Percentiles rank a stretch among this genome's conserved stretches.
These are phyloP conservation scores for Fusarium nygamai DNA, from an alignment of 2,329 filamentous ascomycete species.

Conservation along the genomic window DNA sequence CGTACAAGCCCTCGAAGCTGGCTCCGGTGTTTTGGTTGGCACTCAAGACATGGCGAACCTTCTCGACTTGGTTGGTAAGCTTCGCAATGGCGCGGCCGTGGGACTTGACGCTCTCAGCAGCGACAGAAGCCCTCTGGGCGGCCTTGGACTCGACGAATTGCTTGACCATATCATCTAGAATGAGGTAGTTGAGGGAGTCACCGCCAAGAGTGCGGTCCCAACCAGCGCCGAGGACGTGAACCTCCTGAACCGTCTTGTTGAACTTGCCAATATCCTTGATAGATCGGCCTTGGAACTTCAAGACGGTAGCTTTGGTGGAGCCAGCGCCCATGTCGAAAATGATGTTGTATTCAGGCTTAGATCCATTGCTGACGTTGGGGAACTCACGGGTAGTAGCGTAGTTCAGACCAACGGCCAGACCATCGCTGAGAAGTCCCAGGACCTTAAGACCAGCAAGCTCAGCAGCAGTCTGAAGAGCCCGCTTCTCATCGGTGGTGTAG, in stretches of 20 bases:
- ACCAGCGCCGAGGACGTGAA: constrained; percentile 85
- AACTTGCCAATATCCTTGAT: constrained; percentile 92
- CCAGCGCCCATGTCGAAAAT: constrained; percentile 99
- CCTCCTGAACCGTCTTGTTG: constrained; percentile 97
- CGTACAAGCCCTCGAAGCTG: constrained; percentile 88
- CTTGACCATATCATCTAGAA: constrained; percentile 87
- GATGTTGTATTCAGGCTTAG: constrained; percentile 89
- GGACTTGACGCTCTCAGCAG: constrained; percentile 69
- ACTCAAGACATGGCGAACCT: constrained; percentile 87
- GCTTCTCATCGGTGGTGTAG: constrained; percentile 90
- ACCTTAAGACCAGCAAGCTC: constrained; percentile 89
- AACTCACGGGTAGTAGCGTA: constrained; percentile 94
- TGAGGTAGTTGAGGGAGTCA: constrained; percentile 86
- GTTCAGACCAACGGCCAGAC: constrained; percentile 90
- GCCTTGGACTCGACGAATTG: constrained; percentile 78
- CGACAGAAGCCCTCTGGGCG: constrained; percentile 72
- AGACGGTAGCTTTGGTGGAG: constrained; percentile 87
- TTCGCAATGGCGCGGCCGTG: constrained; percentile 90
- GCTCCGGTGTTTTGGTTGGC: constrained; percentile 86
- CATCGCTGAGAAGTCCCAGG: constrained; percentile 86
- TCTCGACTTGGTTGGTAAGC: constrained; percentile 92
- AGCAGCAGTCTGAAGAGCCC: constrained; percentile 84
- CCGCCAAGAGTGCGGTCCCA: constrained; percentile 94
- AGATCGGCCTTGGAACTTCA: constrained; percentile 87
- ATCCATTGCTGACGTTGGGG: constrained; percentile 82